Evolutionary conservation across 2,329 filamentous ascomycete genomes (phyloP), one percentile per base, ranked within the genome.

Genomic region (Verticillium albo-atrum): DNA sequence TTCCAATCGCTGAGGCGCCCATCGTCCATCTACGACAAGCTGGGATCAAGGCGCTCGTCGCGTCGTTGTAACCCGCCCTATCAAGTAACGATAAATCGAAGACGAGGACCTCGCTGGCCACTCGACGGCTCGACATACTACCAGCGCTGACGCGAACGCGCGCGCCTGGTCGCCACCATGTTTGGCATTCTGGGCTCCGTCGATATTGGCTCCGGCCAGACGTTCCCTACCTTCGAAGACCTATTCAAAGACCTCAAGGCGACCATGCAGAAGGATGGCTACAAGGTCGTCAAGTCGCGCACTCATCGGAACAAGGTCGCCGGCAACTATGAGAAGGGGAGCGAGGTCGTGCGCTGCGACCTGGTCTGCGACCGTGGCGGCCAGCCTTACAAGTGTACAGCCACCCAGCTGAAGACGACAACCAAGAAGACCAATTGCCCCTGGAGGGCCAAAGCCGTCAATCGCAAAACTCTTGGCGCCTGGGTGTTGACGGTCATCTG

Each of bases 361-460:
- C 72, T 79, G 2, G 76, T 78, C n/a, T 79, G 76, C 65, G 74
- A 79, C 62, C 73, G 76, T 53, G 76, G 76, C 55, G 76, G 76
- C 26, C 70, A 75, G 42, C 74, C 76, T 10, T 79, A 79, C 64
- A 74, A 75, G 52, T 76, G 74, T 61, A 71, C 72, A 66, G 76
- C 76, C 6, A 79, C 75, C 5, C 77, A 77, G 66, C 75, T 77
- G 63, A 78, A 78, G 66, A 76, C 76, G 6, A 73, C 74, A 26
- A 79, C 76, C 7, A 79, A 79, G 65, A 79, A 79, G 68, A 79
- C 76, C 0, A 73, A 75, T 55, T 79, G 76, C 26, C 76, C 76
- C 4, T 79, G 76, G 76, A 77, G 77, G 61, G 76, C 76, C 30
- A 79, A 78, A 61, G 76, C 76, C 1, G 76, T 78, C 7, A 71